Percentiles rank a stretch among this genome's conserved stretches.
Evolutionary conservation across 2,329 filamentous ascomycete species (phyloP).

Genomic region (Fusarium miscanthi): DNA sequence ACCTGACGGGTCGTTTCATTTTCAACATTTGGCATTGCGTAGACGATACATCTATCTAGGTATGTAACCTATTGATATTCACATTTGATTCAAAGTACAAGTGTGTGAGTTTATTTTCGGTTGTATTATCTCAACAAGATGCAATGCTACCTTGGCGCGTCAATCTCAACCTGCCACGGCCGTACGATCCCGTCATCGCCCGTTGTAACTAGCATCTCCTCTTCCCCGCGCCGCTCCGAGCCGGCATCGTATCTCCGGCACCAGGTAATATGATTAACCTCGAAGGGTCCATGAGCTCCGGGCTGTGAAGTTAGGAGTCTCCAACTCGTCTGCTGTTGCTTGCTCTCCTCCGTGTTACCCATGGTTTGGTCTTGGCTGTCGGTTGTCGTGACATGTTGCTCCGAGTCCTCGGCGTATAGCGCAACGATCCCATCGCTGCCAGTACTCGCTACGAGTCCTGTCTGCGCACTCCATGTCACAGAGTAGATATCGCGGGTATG

Average conservation of each 20-base stretch:
- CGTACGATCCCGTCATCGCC: constrained; percentile 92
- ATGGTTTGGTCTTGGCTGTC: constrained; percentile 44
- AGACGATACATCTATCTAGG: neutral
- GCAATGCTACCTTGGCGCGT: constrained; percentile 24
- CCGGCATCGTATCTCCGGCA: constrained; percentile 79
- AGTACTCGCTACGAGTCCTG: constrained; percentile 84
- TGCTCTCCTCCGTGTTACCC: constrained; percentile 25
- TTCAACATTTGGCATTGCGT: neutral
- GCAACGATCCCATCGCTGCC: constrained; percentile 87
- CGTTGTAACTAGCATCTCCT: constrained; percentile 90
- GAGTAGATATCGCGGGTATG: constrained; percentile 89
- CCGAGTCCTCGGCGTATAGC: constrained; percentile 64
- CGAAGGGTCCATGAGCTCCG: constrained; percentile 88
- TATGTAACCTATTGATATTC: neutral
- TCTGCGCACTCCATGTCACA: constrained; percentile 81
- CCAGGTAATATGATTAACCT: constrained; percentile 94
- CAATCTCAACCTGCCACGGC: constrained; percentile 74
- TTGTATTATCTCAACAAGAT: constrained; percentile 9
- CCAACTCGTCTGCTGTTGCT: constrained; percentile 67
- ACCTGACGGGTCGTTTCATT: neutral
- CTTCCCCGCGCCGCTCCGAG: constrained; percentile 63
- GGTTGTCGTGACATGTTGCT: constrained; percentile 33
- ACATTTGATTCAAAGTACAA: neutral
- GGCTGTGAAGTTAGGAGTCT: constrained; percentile 73
- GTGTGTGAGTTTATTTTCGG: neutral